Conservation (phyloP, 192 early-diverging fungal species). For the Phycomyces nitens region DNA sequence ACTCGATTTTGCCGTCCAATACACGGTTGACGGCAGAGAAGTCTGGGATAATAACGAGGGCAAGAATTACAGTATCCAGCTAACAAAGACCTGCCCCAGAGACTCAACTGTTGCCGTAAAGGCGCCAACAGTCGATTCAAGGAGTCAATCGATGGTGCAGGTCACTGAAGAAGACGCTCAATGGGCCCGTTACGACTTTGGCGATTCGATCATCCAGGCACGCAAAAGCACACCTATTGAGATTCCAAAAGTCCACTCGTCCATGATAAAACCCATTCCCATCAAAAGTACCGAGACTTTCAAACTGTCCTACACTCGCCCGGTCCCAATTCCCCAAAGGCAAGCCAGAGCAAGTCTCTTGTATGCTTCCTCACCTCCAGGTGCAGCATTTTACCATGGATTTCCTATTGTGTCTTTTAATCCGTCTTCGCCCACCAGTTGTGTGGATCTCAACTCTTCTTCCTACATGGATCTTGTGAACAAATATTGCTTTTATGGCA, state of each 20-base stretch:
- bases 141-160: background rate
- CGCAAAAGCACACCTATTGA: background rate
- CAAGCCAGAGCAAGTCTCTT: too few species aligned
- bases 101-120: background rate
- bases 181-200: slow-evolving; percentile 29
- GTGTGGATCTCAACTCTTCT: slow-evolving; percentile 34
- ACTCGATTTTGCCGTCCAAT: slow-evolving; percentile 63
- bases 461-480: slow-evolving; percentile 52
- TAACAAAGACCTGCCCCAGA: background rate
- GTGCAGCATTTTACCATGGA: too few species aligned
- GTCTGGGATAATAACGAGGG: slow-evolving; percentile 93
- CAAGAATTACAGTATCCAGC: slow-evolving; percentile 70
- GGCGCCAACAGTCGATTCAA: background rate
- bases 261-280: background rate
- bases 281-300: background rate
- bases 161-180: background rate
- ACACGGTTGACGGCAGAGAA: slow-evolving; percentile 63
- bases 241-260: too few species aligned
- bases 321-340: too few species aligned
- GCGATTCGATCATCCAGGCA: slow-evolving; percentile 8
- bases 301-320: too few species aligned
- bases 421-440: slow-evolving; percentile 26
- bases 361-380: background rate
- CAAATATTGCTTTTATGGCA: slow-evolving; percentile 54
- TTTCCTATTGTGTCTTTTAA: too few species aligned